phyloP scores from a whole-genome alignment of 2,329 filamentous ascomycete genomes.

The Dothistroma pini region DNA sequence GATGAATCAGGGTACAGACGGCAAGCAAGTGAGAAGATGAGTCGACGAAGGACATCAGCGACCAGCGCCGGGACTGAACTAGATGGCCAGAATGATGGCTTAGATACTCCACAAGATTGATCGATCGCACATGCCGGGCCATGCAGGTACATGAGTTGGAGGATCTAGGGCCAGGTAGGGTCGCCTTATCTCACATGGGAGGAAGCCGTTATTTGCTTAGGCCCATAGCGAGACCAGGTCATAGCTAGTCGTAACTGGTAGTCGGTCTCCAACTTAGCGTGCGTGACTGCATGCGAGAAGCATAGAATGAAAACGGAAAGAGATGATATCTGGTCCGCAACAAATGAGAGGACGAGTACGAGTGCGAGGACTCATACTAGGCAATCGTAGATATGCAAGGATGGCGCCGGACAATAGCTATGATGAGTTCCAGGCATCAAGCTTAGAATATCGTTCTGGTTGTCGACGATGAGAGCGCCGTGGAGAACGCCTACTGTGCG shows the following conservation, averaged over 20 bases:
- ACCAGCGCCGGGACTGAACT: slow-evolving; percentile 13
- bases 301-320: slow-evolving; percentile 8
- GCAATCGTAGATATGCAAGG: slow-evolving; percentile 9
- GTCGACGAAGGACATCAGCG: slow-evolving; percentile 6
- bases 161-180: slow-evolving; percentile 7
- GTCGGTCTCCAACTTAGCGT: slow-evolving; percentile 11
- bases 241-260: slow-evolving; percentile 3
- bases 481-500: background rate
- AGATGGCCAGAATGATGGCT: slow-evolving; percentile 10
- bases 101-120: slow-evolving; percentile 10
- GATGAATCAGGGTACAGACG: background rate
- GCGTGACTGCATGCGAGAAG: slow-evolving; percentile 1
- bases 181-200: slow-evolving; percentile 6
- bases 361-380: background rate
- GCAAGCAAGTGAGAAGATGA: slow-evolving; percentile 1
- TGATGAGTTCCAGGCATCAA: slow-evolving; percentile 11
- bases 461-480: background rate
- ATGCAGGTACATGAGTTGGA: slow-evolving; percentile 19
- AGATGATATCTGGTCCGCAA: slow-evolving; percentile 7
- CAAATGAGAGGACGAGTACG: slow-evolving; percentile 7
- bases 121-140: slow-evolving; percentile 10
- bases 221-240: background rate
- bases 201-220: slow-evolving; percentile 6
- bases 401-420: slow-evolving; percentile 1
- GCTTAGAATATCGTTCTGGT: slow-evolving; percentile 14